Percentiles rank a stretch among this genome's conserved stretches.
phyloP scores from a whole-genome alignment of 2,329 filamentous ascomycete genomes.

The Juglanconis juglandina region DNA sequence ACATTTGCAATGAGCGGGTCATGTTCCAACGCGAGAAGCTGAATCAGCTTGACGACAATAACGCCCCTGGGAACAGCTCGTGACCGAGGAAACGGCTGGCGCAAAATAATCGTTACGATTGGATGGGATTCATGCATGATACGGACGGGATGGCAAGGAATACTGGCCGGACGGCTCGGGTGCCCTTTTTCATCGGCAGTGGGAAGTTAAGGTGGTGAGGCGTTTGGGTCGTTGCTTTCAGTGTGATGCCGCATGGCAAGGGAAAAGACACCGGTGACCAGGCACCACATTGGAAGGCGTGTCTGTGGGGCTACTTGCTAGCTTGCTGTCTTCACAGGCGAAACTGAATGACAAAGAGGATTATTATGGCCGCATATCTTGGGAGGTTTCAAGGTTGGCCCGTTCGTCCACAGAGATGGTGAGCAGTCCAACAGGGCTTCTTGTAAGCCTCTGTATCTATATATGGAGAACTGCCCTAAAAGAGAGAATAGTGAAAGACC shows the following conservation, averaged over 20 bases:
- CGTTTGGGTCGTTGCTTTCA: not conserved
- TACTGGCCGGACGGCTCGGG: conserved; percentile 4
- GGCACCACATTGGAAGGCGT: not conserved
- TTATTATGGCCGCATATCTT: too few species aligned
- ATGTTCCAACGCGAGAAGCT: conserved; percentile 60
- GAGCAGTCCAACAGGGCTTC: too few species aligned
- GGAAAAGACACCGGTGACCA: not conserved
- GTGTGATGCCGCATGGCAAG: not conserved
- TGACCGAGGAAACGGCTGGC: not conserved
- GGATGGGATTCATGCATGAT: conserved; percentile 10
- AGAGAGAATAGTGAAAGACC: too few species aligned
- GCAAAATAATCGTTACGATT: not conserved
- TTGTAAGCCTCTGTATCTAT: too few species aligned
- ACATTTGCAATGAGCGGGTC: conserved; percentile 65
- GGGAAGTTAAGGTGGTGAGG: not conserved
- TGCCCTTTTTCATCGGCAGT: not conserved
- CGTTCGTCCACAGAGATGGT: too few species aligned
- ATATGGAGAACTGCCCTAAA: too few species aligned
- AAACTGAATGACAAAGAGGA: not conserved
- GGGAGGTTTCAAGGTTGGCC: too few species aligned
- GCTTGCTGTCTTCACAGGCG: not conserved
- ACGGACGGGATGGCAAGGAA: conserved; percentile 7
- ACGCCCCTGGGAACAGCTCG: conserved; percentile 6
- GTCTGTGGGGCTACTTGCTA: not conserved
- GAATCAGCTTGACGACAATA: conserved; percentile 26